phyloP scores from a whole-genome alignment of 768 basidiomycete species.

The Roridomyces roridus region DNA sequence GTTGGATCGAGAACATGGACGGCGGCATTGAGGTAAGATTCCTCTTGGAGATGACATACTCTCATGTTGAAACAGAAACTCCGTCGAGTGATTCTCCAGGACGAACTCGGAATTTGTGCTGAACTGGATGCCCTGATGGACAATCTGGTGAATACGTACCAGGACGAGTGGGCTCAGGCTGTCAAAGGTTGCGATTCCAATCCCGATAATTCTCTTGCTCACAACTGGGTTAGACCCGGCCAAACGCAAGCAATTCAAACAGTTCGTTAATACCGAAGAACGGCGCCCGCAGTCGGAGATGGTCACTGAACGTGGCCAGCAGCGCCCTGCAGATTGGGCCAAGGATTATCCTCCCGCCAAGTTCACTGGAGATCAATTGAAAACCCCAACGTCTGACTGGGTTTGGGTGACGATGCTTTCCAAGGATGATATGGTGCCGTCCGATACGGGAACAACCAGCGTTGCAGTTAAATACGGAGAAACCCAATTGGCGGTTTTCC shows the following conservation, averaged over 20 bases:
- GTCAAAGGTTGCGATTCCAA: constrained; percentile 44
- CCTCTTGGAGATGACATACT: too few species aligned
- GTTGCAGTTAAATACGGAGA: constrained; percentile 68
- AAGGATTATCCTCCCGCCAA: constrained; percentile 57
- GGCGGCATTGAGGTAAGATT: constrained; percentile 67
- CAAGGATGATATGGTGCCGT: constrained; percentile 54
- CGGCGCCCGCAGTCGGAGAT: constrained; percentile 51
- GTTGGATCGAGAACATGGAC: constrained; percentile 76
- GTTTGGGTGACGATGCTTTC: constrained; percentile 58
- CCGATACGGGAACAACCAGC: constrained; percentile 51
- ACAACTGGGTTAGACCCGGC: constrained; percentile 42
- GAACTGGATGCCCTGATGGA: constrained; percentile 74
- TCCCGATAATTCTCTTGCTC: constrained; percentile 25
- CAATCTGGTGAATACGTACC: constrained; percentile 66
- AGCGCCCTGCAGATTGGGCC: constrained; percentile 73
- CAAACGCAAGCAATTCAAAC: constrained; percentile 56
- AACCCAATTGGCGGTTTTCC: constrained; percentile 72
- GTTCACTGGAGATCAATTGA: constrained; percentile 43
- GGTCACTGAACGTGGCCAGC: constrained; percentile 66
- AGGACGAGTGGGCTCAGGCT: constrained; percentile 73
- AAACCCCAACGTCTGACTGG: constrained; percentile 58
- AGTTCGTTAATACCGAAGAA: constrained; percentile 71
- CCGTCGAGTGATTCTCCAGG: constrained; percentile 67
- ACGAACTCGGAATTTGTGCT: constrained; percentile 73
- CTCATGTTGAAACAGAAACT: constrained; percentile 51